These are phyloP conservation scores for Phyllostachys edulis DNA, from an alignment of 176 grass and related monocot genomes.

Conservation along the genomic window DNA sequence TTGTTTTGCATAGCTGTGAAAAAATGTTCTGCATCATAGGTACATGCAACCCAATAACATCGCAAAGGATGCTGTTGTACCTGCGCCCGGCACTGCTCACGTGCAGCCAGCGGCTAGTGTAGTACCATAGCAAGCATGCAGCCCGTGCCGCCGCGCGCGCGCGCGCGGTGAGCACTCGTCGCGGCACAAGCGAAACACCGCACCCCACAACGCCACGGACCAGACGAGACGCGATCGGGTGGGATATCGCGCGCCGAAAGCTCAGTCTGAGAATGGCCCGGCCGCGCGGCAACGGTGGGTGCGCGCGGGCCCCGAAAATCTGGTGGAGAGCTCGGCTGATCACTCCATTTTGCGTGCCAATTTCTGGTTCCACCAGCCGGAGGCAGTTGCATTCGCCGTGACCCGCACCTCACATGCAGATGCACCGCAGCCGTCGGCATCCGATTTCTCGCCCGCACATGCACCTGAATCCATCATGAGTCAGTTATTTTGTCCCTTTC, in stretches of 20 bases:
- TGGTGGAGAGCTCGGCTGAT: not conserved
- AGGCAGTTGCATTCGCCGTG: constrained; percentile 11
- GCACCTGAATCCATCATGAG: constrained; percentile 8
- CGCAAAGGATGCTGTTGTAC: not conserved
- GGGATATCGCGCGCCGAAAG: not conserved
- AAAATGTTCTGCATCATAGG: no score
- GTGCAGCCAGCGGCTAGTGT: no score
- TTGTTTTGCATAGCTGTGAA: no score
- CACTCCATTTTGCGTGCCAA: not conserved
- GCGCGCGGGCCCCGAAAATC: not conserved
- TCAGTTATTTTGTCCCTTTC: constrained; percentile 45
- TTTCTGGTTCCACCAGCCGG: constrained; percentile 15
- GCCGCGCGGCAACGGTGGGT: not conserved
- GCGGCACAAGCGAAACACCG: not conserved
- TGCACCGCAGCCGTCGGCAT: constrained; percentile 33
- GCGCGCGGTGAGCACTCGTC: no score
- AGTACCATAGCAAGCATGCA: no score
- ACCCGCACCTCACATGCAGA: constrained; percentile 45
- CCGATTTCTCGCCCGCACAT: constrained; percentile 38
- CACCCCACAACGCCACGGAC: not conserved
- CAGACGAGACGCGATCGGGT: not conserved
- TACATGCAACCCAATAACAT: not conserved
- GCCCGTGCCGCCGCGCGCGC: no score
- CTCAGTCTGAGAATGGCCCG: not conserved
- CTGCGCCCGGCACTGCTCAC: not conserved